Evolutionary conservation across 2,329 filamentous ascomycete species (phyloP).

Genomic region (Lecanoromycetidae sp.): DNA sequence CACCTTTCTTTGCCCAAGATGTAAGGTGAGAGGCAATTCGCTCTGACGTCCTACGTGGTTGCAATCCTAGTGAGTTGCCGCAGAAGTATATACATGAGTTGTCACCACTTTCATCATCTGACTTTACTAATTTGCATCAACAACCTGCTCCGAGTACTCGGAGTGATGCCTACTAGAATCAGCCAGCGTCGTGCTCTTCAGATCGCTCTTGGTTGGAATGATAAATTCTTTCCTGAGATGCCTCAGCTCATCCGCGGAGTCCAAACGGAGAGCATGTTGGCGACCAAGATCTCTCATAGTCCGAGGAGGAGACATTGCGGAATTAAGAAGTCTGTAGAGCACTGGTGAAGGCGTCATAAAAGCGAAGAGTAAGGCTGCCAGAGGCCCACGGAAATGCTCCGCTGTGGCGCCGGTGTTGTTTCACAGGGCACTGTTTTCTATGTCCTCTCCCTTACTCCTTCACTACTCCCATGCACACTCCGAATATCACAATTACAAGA

Average conservation of each 20-base stretch:
- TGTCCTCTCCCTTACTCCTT: background rate
- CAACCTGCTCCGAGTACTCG: background rate
- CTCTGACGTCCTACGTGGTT: constrained; percentile 55
- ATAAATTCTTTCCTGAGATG: constrained; percentile 59
- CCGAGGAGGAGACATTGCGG: background rate
- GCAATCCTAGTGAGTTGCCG: constrained; percentile 78
- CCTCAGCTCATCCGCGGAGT: constrained; percentile 48
- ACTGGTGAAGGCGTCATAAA: background rate
- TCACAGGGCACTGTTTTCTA: background rate
- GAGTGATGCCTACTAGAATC: constrained; percentile 23
- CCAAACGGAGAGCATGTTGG: constrained; percentile 39
- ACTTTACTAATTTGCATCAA: constrained; percentile 5
- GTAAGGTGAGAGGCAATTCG: constrained; percentile 62
- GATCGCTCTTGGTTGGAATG: constrained; percentile 60
- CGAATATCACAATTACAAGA: background rate
- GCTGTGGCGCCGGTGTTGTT: background rate
- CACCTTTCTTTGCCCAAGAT: constrained; percentile 74
- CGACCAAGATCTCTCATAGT: background rate
- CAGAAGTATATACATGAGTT: constrained; percentile 64
- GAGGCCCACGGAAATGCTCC: background rate
- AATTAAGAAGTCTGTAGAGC: background rate
- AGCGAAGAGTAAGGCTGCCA: too few relatives aligned
- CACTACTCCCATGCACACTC: background rate
- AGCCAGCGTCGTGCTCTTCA: constrained; percentile 50
- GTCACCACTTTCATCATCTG: constrained; percentile 23